These are phyloP conservation scores for Lepidium didymum DNA, from an alignment of 345 rosid species.

Conservation along the genomic window DNA sequence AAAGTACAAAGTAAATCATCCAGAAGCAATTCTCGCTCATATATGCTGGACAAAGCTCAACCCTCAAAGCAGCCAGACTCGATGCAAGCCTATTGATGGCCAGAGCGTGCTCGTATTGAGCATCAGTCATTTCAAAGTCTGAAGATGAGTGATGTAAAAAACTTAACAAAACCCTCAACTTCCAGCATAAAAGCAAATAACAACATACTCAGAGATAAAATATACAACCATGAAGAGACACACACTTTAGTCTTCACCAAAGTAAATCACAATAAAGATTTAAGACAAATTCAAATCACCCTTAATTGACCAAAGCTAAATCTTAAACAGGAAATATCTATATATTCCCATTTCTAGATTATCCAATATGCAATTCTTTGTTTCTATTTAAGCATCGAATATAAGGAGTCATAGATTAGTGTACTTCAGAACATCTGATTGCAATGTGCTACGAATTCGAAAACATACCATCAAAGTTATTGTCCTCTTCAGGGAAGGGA, in stretches of 20 bases:
- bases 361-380: neutral
- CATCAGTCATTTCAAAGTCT: slow-evolving; percentile 85
- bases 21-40: slow-evolving; percentile 90
- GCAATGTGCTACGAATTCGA: neutral
- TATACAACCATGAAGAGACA: neutral
- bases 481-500: slow-evolving; percentile 79
- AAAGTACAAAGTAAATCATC: slow-evolving; percentile 95
- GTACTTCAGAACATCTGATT: neutral
- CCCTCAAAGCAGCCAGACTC: slow-evolving; percentile 67
- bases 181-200: neutral
- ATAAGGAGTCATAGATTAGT: neutral
- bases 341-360: neutral
- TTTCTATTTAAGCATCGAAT: neutral
- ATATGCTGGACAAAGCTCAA: slow-evolving; percentile 86
- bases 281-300: neutral
- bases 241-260: neutral
- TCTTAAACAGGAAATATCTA: neutral
- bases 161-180: neutral
- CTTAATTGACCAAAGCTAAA: neutral
- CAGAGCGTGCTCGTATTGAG: slow-evolving; percentile 71
- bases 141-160: neutral
- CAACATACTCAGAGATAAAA: neutral
- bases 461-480: slow-evolving; percentile 59
- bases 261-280: neutral
- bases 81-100: slow-evolving; percentile 70